phyloP scores from a whole-genome alignment of 2,329 filamentous ascomycete genomes.

The Trichoderma lentiforme region DNA sequence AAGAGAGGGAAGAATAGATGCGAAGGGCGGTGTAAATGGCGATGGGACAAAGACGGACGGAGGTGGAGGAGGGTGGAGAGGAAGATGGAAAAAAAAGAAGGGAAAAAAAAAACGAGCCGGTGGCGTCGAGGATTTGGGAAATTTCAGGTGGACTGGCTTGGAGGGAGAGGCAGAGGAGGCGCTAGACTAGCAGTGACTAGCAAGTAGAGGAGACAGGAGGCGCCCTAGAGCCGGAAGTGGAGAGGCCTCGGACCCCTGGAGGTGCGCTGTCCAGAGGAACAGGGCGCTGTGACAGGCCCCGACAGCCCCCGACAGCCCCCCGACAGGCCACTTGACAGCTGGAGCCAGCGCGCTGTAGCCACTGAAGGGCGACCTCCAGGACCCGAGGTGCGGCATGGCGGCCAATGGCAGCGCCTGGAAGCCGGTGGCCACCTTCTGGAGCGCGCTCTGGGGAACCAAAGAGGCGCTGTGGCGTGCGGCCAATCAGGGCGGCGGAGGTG shows the following conservation, averaged over 20 bases:
- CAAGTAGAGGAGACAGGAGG: slow-evolving; percentile 9
- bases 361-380: not conserved
- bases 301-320: not conserved
- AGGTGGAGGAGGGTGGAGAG: slow-evolving; percentile 29
- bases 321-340: not conserved
- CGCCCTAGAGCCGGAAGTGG: slow-evolving; percentile 14
- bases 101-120: slow-evolving; percentile 26
- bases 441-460: not conserved
- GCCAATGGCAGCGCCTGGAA: not conserved
- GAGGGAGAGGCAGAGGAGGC: slow-evolving; percentile 17
- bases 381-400: slow-evolving; percentile 1
- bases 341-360: not conserved
- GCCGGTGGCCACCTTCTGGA: not conserved
- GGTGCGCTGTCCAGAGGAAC: slow-evolving; percentile 3
- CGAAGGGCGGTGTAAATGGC: slow-evolving; percentile 31
- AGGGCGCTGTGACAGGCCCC: slow-evolving; percentile 9
- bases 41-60: slow-evolving; percentile 24
- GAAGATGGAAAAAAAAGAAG: slow-evolving; percentile 29
- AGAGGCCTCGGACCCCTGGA: slow-evolving; percentile 13
- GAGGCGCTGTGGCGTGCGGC: slow-evolving; percentile 5
- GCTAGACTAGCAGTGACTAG: not conserved
- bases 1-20: slow-evolving; percentile 28
- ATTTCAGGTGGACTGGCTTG: slow-evolving; percentile 24
- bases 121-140: slow-evolving; percentile 14
- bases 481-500: not conserved